phyloP scores from a whole-genome alignment of 2,329 filamentous ascomycete species.

The Hansfordia pulvinata region DNA sequence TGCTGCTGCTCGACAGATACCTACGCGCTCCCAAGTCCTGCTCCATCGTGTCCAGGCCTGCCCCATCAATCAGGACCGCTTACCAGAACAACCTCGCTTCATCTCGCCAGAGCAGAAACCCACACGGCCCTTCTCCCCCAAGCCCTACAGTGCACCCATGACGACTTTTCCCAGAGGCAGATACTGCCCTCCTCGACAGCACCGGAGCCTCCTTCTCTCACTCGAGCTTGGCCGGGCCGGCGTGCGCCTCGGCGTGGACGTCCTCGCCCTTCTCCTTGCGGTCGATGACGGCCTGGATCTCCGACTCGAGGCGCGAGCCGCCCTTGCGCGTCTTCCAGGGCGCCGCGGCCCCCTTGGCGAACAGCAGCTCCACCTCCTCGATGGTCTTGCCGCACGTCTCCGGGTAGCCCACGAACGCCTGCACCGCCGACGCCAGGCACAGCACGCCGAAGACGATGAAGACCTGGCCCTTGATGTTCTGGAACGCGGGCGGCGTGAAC shows the following conservation, averaged over 20 bases:
- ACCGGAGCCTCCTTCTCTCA: too few species aligned
- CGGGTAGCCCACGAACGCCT: constrained; percentile 21
- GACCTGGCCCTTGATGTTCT: constrained; percentile 41
- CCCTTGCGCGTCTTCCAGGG: constrained; percentile 25
- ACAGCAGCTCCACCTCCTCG: constrained; percentile 22
- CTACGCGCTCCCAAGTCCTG: too few species aligned
- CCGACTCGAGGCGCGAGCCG: constrained; percentile 13
- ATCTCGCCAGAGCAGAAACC: too few species aligned
- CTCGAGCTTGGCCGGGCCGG: constrained; percentile 8
- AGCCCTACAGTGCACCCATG: too few species aligned
- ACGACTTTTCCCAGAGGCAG: too few species aligned
- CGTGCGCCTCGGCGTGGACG: constrained; percentile 7
- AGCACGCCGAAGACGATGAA: constrained; percentile 26
- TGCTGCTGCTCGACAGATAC: too few species aligned
- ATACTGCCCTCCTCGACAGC: not conserved
- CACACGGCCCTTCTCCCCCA: too few species aligned
- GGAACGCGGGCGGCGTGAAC: constrained; percentile 43
- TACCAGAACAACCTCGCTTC: too few species aligned
- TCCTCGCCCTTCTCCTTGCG: constrained; percentile 9
- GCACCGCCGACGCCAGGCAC: constrained; percentile 17
- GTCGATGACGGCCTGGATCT: constrained; percentile 14
- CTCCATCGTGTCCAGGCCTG: too few species aligned
- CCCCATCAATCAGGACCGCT: too few species aligned
- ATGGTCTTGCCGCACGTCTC: constrained; percentile 24
- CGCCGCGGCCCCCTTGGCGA: constrained; percentile 17